phyloP scores from a whole-genome alignment of 2,329 filamentous ascomycete genomes.

The Beauveria sp. region DNA sequence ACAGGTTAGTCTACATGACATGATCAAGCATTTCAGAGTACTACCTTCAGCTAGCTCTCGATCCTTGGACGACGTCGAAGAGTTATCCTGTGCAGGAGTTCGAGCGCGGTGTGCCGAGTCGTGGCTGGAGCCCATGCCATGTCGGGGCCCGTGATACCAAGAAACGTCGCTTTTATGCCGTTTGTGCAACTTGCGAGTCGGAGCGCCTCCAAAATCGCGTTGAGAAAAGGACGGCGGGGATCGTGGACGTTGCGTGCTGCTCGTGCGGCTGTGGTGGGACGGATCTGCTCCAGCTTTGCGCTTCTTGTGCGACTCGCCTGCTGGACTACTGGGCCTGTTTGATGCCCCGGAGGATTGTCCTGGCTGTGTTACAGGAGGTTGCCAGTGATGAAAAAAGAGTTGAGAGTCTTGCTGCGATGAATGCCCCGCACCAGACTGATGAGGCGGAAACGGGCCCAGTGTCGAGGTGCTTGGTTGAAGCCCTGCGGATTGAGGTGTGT shows the following conservation, averaged over 20 bases:
- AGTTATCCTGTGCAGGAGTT: slow-evolving; percentile 10
- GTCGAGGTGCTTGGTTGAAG: slow-evolving; percentile 24
- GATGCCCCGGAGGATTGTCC: slow-evolving; percentile 40
- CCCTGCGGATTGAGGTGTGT: slow-evolving; percentile 30
- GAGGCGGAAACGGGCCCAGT: slow-evolving; percentile 7
- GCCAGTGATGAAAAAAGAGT: slow-evolving; percentile 88
- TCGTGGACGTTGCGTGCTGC: slow-evolving; percentile 21
- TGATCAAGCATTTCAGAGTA: neutral
- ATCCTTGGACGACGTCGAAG: slow-evolving; percentile 10
- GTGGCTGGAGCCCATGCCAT: slow-evolving; percentile 9
- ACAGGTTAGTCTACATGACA: neutral
- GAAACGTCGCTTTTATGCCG: slow-evolving; percentile 31
- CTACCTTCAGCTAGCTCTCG: slow-evolving; percentile 6
- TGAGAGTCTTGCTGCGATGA: slow-evolving; percentile 55
- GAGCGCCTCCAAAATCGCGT: slow-evolving; percentile 19
- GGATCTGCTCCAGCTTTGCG: slow-evolving; percentile 52
- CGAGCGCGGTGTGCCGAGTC: neutral
- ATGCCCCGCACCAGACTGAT: neutral
- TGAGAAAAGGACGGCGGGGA: slow-evolving; percentile 26
- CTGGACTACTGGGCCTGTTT: slow-evolving; percentile 64
- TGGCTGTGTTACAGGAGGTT: slow-evolving; percentile 64
- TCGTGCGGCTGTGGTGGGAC: slow-evolving; percentile 32
- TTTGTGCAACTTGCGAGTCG: slow-evolving; percentile 21
- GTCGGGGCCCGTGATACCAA: slow-evolving; percentile 24
- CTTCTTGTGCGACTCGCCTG: slow-evolving; percentile 75